Conservation (phyloP, 768 basidiomycete species). For the Termitomyces titanicus region DNA sequence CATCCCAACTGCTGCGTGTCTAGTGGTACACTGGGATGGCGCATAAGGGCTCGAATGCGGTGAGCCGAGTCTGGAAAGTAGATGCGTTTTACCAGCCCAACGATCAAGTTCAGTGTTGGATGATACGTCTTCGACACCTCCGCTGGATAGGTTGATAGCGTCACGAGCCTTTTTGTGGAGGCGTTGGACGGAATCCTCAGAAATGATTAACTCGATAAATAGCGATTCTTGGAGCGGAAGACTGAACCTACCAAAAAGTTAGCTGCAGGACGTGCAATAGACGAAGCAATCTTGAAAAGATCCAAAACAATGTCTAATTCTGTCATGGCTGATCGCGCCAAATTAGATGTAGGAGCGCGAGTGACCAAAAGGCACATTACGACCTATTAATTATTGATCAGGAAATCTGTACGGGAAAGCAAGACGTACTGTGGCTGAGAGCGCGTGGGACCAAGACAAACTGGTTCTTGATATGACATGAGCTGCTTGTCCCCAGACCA, state of each 20-base stretch:
- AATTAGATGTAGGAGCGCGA: constrained; percentile 42
- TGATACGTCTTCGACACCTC: constrained; percentile 25
- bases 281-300: constrained; percentile 45
- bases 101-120: constrained; percentile 51
- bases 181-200: constrained; percentile 36
- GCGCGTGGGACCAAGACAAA: constrained; percentile 61
- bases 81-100: constrained; percentile 49
- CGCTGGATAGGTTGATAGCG: constrained; percentile 26
- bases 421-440: constrained; percentile 59
- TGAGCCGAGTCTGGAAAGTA: constrained; percentile 26
- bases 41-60: not conserved
- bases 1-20: constrained; percentile 5
- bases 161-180: constrained; percentile 43
- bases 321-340: constrained; percentile 43
- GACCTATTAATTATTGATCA: constrained; percentile 34
- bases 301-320: constrained; percentile 42
- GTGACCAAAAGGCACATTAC: constrained; percentile 56
- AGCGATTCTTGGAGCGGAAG: not conserved
- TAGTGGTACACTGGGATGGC: not conserved
- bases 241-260: constrained; percentile 37
- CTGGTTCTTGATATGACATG: constrained; percentile 41
- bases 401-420: not conserved
- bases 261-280: constrained; percentile 41
- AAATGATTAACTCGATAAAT: not conserved
- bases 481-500: constrained; percentile 38